Conservation (phyloP, 163 green algal species). For the Chloromonas sp. region DNA sequence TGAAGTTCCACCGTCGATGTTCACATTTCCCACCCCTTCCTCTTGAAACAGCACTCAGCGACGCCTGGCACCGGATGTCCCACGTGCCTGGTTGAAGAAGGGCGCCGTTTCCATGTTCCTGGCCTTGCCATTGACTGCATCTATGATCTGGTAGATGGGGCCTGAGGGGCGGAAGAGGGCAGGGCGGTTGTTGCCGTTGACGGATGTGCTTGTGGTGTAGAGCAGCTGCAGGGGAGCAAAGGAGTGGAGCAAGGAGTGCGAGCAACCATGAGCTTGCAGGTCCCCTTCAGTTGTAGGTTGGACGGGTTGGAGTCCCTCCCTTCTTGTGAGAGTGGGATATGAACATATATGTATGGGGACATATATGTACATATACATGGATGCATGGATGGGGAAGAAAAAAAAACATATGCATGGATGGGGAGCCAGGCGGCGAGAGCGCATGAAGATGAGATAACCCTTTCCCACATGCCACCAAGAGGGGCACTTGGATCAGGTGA, state of each 20-base stretch:
- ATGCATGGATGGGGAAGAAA: no score
- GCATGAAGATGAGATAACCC: not conserved
- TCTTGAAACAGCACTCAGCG: no score
- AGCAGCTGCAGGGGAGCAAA: conserved; percentile 34
- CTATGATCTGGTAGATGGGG: conserved; percentile 75
- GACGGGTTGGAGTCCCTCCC: no score
- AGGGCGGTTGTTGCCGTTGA: conserved; percentile 62
- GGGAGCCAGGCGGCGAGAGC: no score
- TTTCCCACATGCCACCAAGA: not conserved
- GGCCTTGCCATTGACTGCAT: conserved; percentile 55
- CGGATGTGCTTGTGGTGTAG: conserved; percentile 77
- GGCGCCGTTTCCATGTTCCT: conserved; percentile 71
- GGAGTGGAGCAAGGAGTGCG: not conserved
- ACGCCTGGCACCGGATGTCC: no score
- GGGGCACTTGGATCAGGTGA: no score
- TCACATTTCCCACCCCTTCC: no score
- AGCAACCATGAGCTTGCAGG: not conserved
- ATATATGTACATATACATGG: no score
- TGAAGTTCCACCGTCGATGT: no score
- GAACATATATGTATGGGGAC: no score
- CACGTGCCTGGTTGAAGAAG: conserved; percentile 65
- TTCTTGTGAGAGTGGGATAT: no score
- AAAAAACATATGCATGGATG: not conserved
- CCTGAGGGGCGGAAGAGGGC: conserved; percentile 62
- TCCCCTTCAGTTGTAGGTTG: no score